Conservation (phyloP, 257 asterid species). For the Petunia axillaris region DNA sequence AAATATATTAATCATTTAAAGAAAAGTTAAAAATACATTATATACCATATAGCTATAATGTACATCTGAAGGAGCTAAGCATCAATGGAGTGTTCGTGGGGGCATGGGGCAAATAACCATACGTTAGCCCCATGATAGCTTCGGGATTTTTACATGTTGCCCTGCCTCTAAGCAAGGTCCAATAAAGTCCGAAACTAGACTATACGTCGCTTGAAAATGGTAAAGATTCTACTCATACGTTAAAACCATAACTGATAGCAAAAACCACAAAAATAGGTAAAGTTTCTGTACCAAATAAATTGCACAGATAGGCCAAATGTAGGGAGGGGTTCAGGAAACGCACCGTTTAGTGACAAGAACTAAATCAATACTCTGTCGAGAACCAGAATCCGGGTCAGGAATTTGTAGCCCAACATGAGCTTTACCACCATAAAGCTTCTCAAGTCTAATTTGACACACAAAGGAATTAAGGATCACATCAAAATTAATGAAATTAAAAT, state of each 20-base stretch:
- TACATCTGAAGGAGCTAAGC: no score
- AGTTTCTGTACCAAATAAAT: not conserved
- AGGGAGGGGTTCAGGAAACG: not conserved
- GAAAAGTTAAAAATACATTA: no score
- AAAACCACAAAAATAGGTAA: not conserved
- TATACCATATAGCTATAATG: no score
- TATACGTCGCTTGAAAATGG: not conserved
- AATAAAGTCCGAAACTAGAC: not conserved
- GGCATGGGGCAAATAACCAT: not conserved
- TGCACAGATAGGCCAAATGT: not conserved
- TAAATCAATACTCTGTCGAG: conserved; percentile 70
- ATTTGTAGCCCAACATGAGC: conserved; percentile 74
- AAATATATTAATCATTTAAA: no score
- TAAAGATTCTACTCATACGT: not conserved
- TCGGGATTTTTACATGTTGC: not conserved
- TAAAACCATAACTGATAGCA: not conserved
- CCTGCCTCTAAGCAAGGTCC: not conserved
- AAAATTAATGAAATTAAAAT: not conserved
- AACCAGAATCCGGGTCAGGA: conserved; percentile 78
- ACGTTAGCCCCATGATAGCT: not conserved
- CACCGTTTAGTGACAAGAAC: conserved; percentile 71
- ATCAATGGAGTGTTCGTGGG: no score
- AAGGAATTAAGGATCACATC: not conserved
- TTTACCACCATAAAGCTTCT: conserved; percentile 67
- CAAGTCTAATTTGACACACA: conserved; percentile 44